These are phyloP conservation scores for Botrytis medusae DNA, from an alignment of 2,329 filamentous ascomycete genomes.

Conservation along the genomic window DNA sequence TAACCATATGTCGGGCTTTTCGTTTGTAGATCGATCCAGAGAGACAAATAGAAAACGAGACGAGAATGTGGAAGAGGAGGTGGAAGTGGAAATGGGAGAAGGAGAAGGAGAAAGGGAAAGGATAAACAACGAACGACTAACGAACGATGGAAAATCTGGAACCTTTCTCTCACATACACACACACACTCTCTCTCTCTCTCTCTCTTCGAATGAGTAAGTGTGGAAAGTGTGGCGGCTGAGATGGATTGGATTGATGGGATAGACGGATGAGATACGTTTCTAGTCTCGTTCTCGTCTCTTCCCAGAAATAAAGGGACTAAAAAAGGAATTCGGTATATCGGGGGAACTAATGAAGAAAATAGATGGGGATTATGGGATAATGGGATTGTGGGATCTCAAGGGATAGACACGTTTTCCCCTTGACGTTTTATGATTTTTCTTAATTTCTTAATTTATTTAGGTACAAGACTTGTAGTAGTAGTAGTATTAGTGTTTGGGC, in stretches of 20 bases:
- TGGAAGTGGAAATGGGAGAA: too few species aligned
- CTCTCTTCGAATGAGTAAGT: background rate
- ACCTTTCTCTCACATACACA: background rate
- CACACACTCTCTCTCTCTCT: background rate
- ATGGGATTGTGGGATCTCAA: background rate
- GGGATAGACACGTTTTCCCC: background rate
- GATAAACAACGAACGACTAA: background rate
- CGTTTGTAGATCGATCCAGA: background rate
- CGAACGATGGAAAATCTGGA: background rate
- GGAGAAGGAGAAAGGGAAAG: background rate
- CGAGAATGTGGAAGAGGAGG: background rate
- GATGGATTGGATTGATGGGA: background rate
- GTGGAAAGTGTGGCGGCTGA: background rate
- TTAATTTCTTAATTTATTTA: background rate
- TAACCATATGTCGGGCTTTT: background rate
- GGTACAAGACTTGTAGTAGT: too few species aligned
- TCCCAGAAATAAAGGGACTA: background rate
- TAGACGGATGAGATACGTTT: background rate
- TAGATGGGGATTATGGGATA: background rate
- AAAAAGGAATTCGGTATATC: conserved; percentile 7
- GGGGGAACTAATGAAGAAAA: background rate
- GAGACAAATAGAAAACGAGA: background rate
- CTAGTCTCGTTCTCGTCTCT: background rate
- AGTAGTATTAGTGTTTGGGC: too few species aligned
- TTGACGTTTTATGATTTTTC: background rate